Evolutionary conservation across 192 early-diverging fungal genomes (phyloP), one percentile per base, ranked within the genome.

Genomic region (Linnemannia zychae): DNA sequence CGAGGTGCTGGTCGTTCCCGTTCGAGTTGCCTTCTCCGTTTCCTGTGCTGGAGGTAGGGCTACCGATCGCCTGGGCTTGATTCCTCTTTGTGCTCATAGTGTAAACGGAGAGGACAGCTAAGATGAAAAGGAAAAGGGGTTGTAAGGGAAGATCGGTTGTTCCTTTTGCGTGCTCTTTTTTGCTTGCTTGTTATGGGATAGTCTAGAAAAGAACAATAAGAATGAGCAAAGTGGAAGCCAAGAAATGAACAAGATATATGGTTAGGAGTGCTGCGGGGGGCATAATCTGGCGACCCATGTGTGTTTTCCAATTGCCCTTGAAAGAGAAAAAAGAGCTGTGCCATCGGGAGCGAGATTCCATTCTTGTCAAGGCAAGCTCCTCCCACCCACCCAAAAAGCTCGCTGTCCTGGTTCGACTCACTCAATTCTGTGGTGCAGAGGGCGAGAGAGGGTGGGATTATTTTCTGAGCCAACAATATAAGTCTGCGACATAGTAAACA

Each of bases 41-140:
- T n/a, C 63, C 71, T 40, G 79, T 71, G 67, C 50, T 65, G 20
- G 79, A 70, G 7, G 67, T 40, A 7, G 72, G 49, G 66, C 63
- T 49, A 16, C 34, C 66, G 31, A 52, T 24, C 6, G 70, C 57
- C 57, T 82, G 66, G 36, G 49, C 53, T 46, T 76, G 74, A 67
- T 50, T 76, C 48, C 80, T 75, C 31, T 82, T 82, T 47, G 67
- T 22, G 71, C 81, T 77, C 81, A 82, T 81, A 20, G 65, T 47
- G 28, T 31, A 63, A 63, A 63, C 24, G 24, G 15, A 31, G 28
- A 24, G 24, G 57, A 31, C 57, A 31, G 31, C 12, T n/a, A 13
- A 31, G 57, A 15, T 22, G 57, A 15, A 63, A 63, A 44, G 3
- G 57, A 63, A 63, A 63, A 63, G 12, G 57, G 0, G 28, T 31